Conservation (phyloP, 1,284 basidiomycete species). For the Chalciporus sp. region DNA sequence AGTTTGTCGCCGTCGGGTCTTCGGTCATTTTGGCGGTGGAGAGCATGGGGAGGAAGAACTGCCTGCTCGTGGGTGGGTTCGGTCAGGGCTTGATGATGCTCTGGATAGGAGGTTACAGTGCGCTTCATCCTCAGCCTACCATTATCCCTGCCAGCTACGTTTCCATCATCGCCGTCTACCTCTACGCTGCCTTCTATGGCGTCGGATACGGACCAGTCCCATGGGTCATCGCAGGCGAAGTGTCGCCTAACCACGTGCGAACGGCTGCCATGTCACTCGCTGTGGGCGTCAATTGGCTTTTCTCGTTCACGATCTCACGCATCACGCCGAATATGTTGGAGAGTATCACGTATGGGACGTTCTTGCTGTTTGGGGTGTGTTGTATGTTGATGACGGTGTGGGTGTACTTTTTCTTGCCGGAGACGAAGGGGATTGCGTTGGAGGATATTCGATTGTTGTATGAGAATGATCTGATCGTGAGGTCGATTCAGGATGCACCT, state of each 20-base stretch:
- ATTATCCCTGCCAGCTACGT: slow-evolving; percentile 49
- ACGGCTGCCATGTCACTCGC: slow-evolving; percentile 46
- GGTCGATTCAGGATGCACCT: slow-evolving; percentile 49
- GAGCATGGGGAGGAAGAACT: slow-evolving; percentile 46
- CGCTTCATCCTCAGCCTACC: slow-evolving; percentile 37
- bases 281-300: slow-evolving; percentile 49
- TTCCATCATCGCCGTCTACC: slow-evolving; percentile 50
- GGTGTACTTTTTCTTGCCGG: slow-evolving; percentile 48
- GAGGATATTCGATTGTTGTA: slow-evolving; percentile 52
- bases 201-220: slow-evolving; percentile 44
- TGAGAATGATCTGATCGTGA: slow-evolving; percentile 42
- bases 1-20: slow-evolving; percentile 46
- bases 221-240: slow-evolving; percentile 51
- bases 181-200: slow-evolving; percentile 50
- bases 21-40: slow-evolving; percentile 48
- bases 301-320: slow-evolving; percentile 50
- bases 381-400: slow-evolving; percentile 48
- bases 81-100: slow-evolving; percentile 51
- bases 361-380: slow-evolving; percentile 50
- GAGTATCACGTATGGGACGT: slow-evolving; percentile 52
- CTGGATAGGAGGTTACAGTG: slow-evolving; percentile 51
- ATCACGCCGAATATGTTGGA: slow-evolving; percentile 54
- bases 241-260: slow-evolving; percentile 51
- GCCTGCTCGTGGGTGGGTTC: slow-evolving; percentile 47
- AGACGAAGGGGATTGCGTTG: slow-evolving; percentile 48